Base-by-base conservation (phyloP, 1,284 basidiomycete species). In the Baeospora myosura region DNA sequence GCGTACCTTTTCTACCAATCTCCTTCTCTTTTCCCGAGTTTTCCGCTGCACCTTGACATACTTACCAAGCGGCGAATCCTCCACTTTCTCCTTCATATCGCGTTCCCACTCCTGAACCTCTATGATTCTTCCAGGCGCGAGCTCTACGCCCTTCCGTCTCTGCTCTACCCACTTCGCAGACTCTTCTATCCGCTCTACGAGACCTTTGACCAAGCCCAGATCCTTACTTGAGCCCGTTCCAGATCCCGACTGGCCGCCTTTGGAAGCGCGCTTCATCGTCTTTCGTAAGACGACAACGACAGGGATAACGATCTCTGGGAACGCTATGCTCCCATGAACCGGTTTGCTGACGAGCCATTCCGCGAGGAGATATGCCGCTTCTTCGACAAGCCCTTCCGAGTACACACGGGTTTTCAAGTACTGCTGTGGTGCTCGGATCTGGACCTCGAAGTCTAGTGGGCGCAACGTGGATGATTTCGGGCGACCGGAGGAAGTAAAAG, bases 241-340 rank as follows among this genome's bases (percentile, higher is more conserved):
- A 20, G 66, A 63, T 32, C 62, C 47, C 3, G 56, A 52, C 6
- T 48, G 56, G n/a, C n/a, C n/a, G n/a, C n/a, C n/a, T 20, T 60
- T 56, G 49, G 71, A 76, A 26, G 66, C 66, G 4, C 60, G 63
- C 62, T 95, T 96, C 51, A 89, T 52, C 58, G 73, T 63, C 62
- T 79, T 77, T 22, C 78, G 78, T 43, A 94, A 68, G 3, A 74
- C 68, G 7, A 86, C 74, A n/a, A 82, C 65, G 28, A 94, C 68
- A 1, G 95, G 92, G n/a, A 98, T 76, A 10, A 82, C 74, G 40
- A 96, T 70, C 65, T 99, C 96, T 1, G 95, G 95, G 68, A 97
- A 97, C 0, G 90, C 90, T 43, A 98, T 83, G 60, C 86, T 88
- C 1, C 74, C 78, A 41, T 84, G 83, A 0, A 87, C 76, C 0